Evolutionary conservation across 805 yeast species (phyloP), one percentile per base, ranked within the genome.

Genomic region (Clavispora fructus): DNA sequence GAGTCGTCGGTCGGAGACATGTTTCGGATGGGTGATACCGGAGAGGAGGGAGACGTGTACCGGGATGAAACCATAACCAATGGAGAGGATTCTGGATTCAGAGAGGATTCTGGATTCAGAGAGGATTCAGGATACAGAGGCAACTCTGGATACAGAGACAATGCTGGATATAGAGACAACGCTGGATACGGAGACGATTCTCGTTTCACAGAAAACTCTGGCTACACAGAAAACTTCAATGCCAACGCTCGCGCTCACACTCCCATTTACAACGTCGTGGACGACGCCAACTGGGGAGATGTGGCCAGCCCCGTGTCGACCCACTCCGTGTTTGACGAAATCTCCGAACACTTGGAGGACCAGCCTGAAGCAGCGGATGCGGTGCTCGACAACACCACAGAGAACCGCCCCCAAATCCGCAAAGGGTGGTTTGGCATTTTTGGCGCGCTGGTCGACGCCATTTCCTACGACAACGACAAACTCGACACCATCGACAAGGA

Each of bases 401-500:
- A 44, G 43, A 67, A 23, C 35, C 69, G 97, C 35, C 97, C 97
- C 3, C 72, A 64, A 19, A 70, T 85, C 39, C 75, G 75, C 31
- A 70, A 72, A 1, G 91, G 94, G 0, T 69, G 73, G 26, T 65
- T 78, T 44, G 92, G 92, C 0, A 45, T 80, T 1, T 73, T 77
- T 55, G 96, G 96, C 1, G 72, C 77, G 23, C 64, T 71, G 50
- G 87, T 87, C 11, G 98, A 92, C 64, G 87, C 96, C 1, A 87
- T 92, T 38, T 85, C 85, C 52, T 77, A 83, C 62, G 83, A 80
- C 60, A 83, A 91, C 1, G 78, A 82, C 38, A 80, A 82, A 55
- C 68, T 92, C 30, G 81, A 79, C 23, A 74, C 75, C 4, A 64
- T 91, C 12, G 98, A 92, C 57, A 78, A 74, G 43, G 84, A 83